Evolutionary conservation across 352 stramenopile genomes (phyloP), one percentile per base, ranked within the genome.

Genomic region (Phytophthora hybrid): DNA sequence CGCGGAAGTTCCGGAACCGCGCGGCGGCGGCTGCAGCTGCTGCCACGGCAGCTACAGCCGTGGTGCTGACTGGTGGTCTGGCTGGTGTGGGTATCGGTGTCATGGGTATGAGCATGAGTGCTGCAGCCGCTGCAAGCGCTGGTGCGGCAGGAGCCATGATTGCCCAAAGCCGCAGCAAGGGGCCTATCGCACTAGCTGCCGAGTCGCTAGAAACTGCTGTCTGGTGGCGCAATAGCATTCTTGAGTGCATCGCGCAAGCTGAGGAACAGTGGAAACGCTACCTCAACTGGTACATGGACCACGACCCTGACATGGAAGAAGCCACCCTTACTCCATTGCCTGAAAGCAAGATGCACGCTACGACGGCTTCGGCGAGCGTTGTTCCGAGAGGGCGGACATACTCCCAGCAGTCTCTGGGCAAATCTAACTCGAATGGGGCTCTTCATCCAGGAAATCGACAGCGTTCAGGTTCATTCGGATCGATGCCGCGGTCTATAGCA

Each of bases 241-340:
- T 94, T 0, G 89, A 96, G 63, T 96, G 89, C 49, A 92, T 96
- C 66, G 85, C 87, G 0, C 89, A 96, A 64, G 87, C 89, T 0
- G 89, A 96, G 74, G 85, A 93, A 65, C 87, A 94, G 69, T 96
- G 89, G 89, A 93, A 92, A 37, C 88, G 87, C 34, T 96, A 96
- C 52, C 61, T 96, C 18, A 89, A 91, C 34, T 96, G 89, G 89
- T 96, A 96, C 67, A 92, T 96, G 82, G 87, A 93, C 57, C 86
- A 92, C 18, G 88, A 95, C 16, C 76, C 83, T 7, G 80, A 87
- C 10, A 63, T 85, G 26, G 81, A 88, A 18, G 75, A 77, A 39
- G 55, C 31, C 31, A 64, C 47, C n/a, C 44, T 70, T 14, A 73
- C 60, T 1, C 61, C 65, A 8, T 61, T 79, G 21, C 41, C 63